phyloP scores from a whole-genome alignment of 2,329 filamentous ascomycete species.

The Arthrocladium fulminans region DNA sequence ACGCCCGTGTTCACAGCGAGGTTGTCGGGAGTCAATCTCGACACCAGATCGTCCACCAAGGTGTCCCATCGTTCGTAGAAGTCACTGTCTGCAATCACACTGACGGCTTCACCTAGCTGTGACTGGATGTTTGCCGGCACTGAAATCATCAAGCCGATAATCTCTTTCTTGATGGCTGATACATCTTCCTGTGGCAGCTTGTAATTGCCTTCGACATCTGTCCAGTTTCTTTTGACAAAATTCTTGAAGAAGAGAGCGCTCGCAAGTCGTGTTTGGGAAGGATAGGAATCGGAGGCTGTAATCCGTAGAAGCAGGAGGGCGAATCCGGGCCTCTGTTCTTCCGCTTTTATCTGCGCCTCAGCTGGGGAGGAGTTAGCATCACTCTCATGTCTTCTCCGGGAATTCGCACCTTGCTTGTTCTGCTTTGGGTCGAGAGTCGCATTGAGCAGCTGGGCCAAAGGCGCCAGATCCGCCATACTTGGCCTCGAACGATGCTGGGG shows the following conservation, averaged over 20 bases:
- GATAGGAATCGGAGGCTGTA: constrained; percentile 64
- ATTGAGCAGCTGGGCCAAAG: constrained; percentile 72
- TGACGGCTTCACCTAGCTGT: constrained; percentile 92
- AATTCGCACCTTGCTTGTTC: constrained; percentile 72
- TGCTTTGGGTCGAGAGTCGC: constrained; percentile 80
- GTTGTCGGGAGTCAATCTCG: constrained; percentile 72
- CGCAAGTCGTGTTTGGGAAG: constrained; percentile 71
- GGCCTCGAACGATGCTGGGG: background rate
- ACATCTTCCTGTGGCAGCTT: constrained; percentile 79
- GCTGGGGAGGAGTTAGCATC: constrained; percentile 45
- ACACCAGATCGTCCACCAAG: constrained; percentile 86
- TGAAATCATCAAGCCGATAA: constrained; percentile 93
- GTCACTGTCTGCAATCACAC: constrained; percentile 93
- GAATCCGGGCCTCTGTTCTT: constrained; percentile 78
- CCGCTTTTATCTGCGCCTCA: constrained; percentile 66
- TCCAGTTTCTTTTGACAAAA: constrained; percentile 90
- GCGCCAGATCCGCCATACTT: constrained; percentile 41
- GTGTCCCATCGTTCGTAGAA: constrained; percentile 96
- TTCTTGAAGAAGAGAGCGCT: constrained; percentile 97
- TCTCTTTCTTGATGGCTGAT: constrained; percentile 79
- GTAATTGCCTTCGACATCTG: constrained; percentile 90
- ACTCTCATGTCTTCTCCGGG: constrained; percentile 7
- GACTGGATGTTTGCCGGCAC: constrained; percentile 80
- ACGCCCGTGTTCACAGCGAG: constrained; percentile 85
- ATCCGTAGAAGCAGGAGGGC: constrained; percentile 83